phyloP scores from a whole-genome alignment of 768 basidiomycete species.

The Strobilomyces confusus region DNA sequence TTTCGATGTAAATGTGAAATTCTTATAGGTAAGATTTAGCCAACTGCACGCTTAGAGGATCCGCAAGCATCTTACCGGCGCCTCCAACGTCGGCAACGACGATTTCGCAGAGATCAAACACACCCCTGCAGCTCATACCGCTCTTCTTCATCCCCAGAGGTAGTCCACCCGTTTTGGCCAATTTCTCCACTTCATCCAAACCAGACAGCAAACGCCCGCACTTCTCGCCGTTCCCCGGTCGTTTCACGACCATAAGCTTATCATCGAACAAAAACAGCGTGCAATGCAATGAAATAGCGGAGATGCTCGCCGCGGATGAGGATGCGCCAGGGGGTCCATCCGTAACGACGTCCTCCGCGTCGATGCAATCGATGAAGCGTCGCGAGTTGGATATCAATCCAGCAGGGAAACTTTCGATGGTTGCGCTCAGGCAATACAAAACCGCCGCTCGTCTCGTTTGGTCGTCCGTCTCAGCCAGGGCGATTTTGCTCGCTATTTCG shows the following conservation, averaged over 20 bases:
- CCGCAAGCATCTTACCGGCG: constrained; percentile 51
- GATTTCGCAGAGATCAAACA: constrained; percentile 81
- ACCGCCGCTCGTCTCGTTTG: constrained; percentile 86
- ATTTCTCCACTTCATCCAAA: constrained; percentile 72
- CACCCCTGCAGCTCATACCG: constrained; percentile 79
- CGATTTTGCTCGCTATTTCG: constrained; percentile 86
- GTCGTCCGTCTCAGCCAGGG: constrained; percentile 87
- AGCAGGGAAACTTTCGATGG: constrained; percentile 89
- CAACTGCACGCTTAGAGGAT: not conserved
- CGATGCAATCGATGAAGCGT: constrained; percentile 86
- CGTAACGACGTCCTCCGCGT: constrained; percentile 76
- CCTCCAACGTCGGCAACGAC: constrained; percentile 83
- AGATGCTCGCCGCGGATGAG: constrained; percentile 39
- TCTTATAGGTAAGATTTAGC: constrained; percentile 44
- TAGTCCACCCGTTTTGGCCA: constrained; percentile 59
- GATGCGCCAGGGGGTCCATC: constrained; percentile 43
- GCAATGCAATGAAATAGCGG: constrained; percentile 62
- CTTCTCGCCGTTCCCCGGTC: constrained; percentile 73
- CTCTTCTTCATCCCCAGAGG: constrained; percentile 69
- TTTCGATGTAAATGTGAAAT: constrained; percentile 81
- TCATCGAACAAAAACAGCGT: constrained; percentile 94
- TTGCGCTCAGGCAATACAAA: constrained; percentile 79
- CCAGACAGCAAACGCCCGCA: constrained; percentile 68
- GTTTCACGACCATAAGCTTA: constrained; percentile 86
- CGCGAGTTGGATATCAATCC: constrained; percentile 86